These are phyloP conservation scores for Chrysanthemum seticuspe DNA, from an alignment of 129 eudicot genomes.

Conservation along the genomic window DNA sequence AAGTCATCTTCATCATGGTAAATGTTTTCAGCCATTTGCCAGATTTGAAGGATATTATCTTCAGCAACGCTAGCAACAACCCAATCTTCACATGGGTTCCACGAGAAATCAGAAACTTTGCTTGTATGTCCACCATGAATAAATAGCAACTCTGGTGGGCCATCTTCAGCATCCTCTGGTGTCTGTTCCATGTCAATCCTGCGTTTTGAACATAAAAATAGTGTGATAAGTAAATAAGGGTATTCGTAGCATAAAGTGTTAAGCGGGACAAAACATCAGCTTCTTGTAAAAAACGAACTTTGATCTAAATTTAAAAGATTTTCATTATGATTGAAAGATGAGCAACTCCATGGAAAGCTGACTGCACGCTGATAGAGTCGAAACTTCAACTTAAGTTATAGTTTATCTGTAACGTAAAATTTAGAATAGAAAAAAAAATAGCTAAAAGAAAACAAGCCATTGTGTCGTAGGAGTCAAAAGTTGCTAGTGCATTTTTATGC, in stretches of 20 bases:
- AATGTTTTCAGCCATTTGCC: constrained; percentile 99
- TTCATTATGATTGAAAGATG: not conserved
- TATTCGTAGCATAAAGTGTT: not conserved
- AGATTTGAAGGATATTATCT: constrained; percentile 87
- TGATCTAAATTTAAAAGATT: not conserved
- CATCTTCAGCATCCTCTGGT: constrained; percentile 90
- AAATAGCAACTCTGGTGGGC: constrained; percentile 92
- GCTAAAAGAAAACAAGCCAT: too few species aligned
- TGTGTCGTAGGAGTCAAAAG: too few species aligned
- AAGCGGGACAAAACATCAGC: not conserved
- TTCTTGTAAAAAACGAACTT: not conserved
- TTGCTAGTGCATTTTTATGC: too few species aligned
- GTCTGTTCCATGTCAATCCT: constrained; percentile 85
- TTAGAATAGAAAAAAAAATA: too few species aligned
- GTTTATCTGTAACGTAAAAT: not conserved
- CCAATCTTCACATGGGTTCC: constrained; percentile 99
- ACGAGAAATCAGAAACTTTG: constrained; percentile 85
- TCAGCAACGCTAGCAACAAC: constrained; percentile 90
- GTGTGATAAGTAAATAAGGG: not conserved
- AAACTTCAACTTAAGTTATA: too few species aligned
- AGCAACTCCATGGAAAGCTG: not conserved
- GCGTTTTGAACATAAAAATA: not conserved
- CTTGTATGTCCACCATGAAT: constrained; percentile 97
- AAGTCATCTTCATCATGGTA: constrained; percentile 89
- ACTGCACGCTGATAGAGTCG: not conserved